phyloP scores from a whole-genome alignment of 2,329 filamentous ascomycete species.

The Colletotrichum eremochloae region DNA sequence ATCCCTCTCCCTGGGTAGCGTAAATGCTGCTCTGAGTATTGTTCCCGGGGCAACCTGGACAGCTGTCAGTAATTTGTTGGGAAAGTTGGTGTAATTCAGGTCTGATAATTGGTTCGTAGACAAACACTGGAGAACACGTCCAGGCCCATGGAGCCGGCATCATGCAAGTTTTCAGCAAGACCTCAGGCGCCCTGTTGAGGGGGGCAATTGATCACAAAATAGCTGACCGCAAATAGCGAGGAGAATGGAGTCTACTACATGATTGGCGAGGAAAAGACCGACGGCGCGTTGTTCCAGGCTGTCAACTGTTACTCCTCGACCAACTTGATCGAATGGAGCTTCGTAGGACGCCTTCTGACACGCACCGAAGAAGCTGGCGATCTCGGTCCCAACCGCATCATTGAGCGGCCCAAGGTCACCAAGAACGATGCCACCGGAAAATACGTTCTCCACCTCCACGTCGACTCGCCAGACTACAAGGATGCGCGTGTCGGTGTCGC shows the following conservation, averaged over 20 bases:
- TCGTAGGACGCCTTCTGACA: conserved; percentile 70
- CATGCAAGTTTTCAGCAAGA: conserved; percentile 50
- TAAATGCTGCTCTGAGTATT: conserved; percentile 49
- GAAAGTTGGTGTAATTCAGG: background rate
- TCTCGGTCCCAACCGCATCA: conserved; percentile 71
- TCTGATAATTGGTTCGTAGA: conserved; percentile 44
- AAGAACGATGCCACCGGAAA: conserved; percentile 74
- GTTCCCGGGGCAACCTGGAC: conserved; percentile 63
- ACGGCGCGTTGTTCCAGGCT: conserved; percentile 72
- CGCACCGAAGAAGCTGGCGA: conserved; percentile 64
- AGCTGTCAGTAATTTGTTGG: conserved; percentile 48
- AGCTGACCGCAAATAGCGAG: conserved; percentile 46
- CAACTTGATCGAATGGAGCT: conserved; percentile 74
- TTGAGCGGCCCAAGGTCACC: conserved; percentile 77
- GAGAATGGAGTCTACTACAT: conserved; percentile 73
- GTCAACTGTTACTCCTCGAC: conserved; percentile 77
- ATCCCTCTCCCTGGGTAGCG: conserved; percentile 24
- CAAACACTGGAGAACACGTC: conserved; percentile 66
- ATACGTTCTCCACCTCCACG: conserved; percentile 79
- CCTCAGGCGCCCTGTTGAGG: too few relatives aligned
- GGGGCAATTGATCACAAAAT: too few relatives aligned
- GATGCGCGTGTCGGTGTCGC: conserved; percentile 77
- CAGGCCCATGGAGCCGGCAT: conserved; percentile 77
- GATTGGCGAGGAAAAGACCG: conserved; percentile 77
- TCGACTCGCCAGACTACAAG: conserved; percentile 71